Evolutionary conservation across 2,329 filamentous ascomycete species (phyloP).

Genomic region (Tolypocladium inflatum): DNA sequence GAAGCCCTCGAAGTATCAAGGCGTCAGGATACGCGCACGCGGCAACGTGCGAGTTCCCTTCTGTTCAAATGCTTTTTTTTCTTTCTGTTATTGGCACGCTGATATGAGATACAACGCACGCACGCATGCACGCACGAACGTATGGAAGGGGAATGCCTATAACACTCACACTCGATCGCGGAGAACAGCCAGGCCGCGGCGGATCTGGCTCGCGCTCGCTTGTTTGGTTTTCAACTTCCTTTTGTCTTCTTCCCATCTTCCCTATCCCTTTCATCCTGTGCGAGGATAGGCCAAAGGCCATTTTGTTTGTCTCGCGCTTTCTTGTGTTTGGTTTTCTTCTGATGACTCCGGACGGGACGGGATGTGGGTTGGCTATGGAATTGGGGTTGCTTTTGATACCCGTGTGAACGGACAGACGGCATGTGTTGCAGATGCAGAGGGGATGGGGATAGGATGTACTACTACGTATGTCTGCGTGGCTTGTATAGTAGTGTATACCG

Average conservation of each 20-base stretch:
- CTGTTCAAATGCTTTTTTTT: not conserved
- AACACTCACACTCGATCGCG: not conserved
- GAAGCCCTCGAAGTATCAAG: not conserved
- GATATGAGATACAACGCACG: constrained; percentile 3
- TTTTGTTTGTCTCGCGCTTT: not conserved
- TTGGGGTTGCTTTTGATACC: not conserved
- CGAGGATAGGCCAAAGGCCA: not conserved
- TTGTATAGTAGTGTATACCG: not conserved
- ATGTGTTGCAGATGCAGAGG: not conserved
- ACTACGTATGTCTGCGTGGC: not conserved
- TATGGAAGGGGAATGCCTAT: not conserved
- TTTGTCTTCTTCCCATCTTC: not conserved
- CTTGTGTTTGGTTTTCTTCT: not conserved
- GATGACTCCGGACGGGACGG: not conserved
- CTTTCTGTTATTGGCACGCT: constrained; percentile 2
- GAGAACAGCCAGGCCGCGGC: not conserved
- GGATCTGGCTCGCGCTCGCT: not conserved
- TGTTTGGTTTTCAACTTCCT: not conserved
- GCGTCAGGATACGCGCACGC: not conserved
- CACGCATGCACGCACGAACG: not conserved
- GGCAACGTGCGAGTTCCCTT: not conserved
- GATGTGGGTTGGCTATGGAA: not conserved
- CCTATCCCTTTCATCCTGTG: not conserved
- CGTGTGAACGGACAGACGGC: not conserved
- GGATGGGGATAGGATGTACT: not conserved